Base-by-base conservation (phyloP, 1,284 basidiomycete genomes). In the Ceratobasidium sp. region DNA sequence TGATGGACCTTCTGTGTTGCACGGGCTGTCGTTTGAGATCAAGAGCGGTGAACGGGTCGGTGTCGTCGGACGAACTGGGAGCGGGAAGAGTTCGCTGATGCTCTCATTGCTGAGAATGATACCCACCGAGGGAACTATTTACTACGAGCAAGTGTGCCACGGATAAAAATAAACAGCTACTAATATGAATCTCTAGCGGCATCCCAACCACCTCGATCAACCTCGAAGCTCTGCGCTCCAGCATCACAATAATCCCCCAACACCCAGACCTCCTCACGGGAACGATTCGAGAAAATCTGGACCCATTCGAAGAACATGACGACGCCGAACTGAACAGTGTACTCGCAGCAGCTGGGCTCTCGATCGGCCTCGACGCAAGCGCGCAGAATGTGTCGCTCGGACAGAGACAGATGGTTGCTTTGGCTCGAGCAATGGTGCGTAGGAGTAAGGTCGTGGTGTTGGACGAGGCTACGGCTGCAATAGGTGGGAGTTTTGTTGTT, bases 21-120 rank as follows among this genome's bases (percentile, higher is more conserved):
- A 87, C 67, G 77, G 83, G 55, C 74, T 90, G 22, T 81, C 82
- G 13, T 84, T 90, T 75, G 77, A 80, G 57, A 80, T 89, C 70
- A 82, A 82, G 62, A 81, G 84, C 42, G 87, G 88, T 27, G 84
- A 88, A 73, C 82, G 86, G 45, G 80, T 90, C 49, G 88, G 88
- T 50, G 84, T 89, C 62, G 87, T 89, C 20, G 90, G 90, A 22
- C 81, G 90, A 35, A 92, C 90, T 0, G 91, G 90, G 15, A 88
- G 86, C 72, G 90, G 90, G 56, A 92, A 92, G 79, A 83, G 81
- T 49, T 84, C 81, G 4, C 72, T 84, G 49, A 79, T 79, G 3
- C 72, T 82, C 27, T 78, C 79, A 0, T 73, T 81, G 0, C 73
- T 80, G 3, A 78, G 80, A 0, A 83, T 85, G 74, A 85, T 89